Evolutionary conservation across 345 rosid species (phyloP), one percentile per base, ranked within the genome.

Genomic region (Erucastrum elatum): DNA sequence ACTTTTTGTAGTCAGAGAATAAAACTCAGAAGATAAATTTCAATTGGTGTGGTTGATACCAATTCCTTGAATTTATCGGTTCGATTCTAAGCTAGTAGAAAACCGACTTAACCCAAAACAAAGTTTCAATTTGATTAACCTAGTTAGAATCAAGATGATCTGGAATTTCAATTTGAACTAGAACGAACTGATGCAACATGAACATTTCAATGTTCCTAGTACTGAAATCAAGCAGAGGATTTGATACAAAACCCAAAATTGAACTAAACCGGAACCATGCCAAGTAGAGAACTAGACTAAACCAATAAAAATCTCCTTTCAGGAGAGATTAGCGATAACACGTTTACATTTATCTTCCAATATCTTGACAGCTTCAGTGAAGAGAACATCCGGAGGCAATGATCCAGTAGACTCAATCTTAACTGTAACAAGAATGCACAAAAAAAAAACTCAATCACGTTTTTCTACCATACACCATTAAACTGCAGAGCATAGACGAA

Each of bases 351-450:
- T 94, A 49, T 85, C 88, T 85, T 94, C 97, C 84, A 94, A 83
- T 72, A 90, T 86, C 87, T 89, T 92, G 83, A 92, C 96, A 11
- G 98, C 97, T 85, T 94, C 97, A 0, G 94, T 89, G 72, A 91
- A 94, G 71, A 94, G 82, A 41, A 83, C 89, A 46, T 95, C 92
- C 2, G 98, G 98, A 68, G 91, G 89, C 79, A 89, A 79, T 68
- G 91, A 87, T 76, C 98, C 99, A 0, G 93, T 88, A 9, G 97
- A 95, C 87, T 95, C 98, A 13, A 95, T 89, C 0, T 87, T 92
- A 79, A 92, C 98, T 92, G 77, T 16, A 16, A 53, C 17, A 16
- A 44, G 66, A 8, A 35, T 4, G 49, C 26, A 63, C 3, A 34
- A 2, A 29, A 5, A 41, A 75, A 4, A 75, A 65, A 75, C 62